Conservation (phyloP, 2,329 filamentous ascomycete genomes). For the Decorospora gaudefroyi region DNA sequence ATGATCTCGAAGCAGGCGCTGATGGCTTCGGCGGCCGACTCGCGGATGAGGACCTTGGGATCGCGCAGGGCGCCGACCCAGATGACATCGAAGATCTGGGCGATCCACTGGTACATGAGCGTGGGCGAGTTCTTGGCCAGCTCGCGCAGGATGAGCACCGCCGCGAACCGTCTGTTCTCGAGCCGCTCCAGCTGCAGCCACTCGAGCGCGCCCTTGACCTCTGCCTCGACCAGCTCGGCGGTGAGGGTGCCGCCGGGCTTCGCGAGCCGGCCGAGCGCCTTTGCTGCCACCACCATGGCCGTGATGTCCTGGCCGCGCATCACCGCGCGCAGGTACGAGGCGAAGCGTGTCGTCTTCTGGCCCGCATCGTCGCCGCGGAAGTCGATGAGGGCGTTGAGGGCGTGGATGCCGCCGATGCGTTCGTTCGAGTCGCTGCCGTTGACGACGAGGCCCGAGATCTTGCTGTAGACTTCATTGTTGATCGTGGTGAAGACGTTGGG, state of each 20-base stretch:
- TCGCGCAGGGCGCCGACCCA: constrained; percentile 95
- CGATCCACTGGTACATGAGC: constrained; percentile 91
- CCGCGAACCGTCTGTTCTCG: constrained; percentile 90
- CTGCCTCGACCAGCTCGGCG: constrained; percentile 92
- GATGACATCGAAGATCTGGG: constrained; percentile 93
- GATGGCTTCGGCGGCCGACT: constrained; percentile 89
- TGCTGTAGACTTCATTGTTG: constrained; percentile 68
- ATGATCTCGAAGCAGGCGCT: constrained; percentile 97
- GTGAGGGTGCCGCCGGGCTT: constrained; percentile 91
- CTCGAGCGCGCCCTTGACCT: constrained; percentile 94
- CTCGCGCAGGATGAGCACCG: constrained; percentile 87
- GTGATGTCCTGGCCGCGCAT: constrained; percentile 88
- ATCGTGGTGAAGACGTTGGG: constrained; percentile 76
- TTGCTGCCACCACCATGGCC: constrained; percentile 87
- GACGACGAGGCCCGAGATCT: constrained; percentile 74
- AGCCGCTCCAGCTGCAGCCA: constrained; percentile 95
- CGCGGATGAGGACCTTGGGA: constrained; percentile 85
- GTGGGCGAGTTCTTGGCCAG: constrained; percentile 91
- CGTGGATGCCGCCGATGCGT: constrained; percentile 87
- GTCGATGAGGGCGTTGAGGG: constrained; percentile 89
- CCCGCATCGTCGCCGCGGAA: constrained; percentile 94
- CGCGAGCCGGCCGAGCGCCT: constrained; percentile 86
- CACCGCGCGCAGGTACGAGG: constrained; percentile 84
- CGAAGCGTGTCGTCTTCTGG: constrained; percentile 92
- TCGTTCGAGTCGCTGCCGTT: constrained; percentile 86